These are phyloP conservation scores for Botryotinia narcissicola DNA, from an alignment of 2,329 filamentous ascomycete genomes.

Conservation along the genomic window DNA sequence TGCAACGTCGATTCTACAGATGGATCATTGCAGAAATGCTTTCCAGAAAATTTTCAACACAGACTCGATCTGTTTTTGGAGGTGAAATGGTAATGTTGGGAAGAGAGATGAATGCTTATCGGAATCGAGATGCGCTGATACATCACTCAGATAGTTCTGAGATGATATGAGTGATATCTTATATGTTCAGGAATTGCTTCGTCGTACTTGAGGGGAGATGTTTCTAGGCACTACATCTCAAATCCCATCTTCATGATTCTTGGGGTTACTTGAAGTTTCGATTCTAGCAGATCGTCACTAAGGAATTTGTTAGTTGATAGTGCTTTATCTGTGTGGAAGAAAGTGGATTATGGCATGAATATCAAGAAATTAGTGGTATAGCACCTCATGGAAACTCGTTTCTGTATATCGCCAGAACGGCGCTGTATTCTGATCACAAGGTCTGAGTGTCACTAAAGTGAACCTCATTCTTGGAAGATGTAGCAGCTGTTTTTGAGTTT, in stretches of 20 bases:
- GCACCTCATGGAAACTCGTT: not conserved
- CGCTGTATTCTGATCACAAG: not conserved
- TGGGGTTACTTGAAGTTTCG: not conserved
- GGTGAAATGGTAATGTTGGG: not conserved
- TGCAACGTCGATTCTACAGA: not conserved
- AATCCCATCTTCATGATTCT: not conserved
- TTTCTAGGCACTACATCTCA: not conserved
- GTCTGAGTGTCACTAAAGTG: no score
- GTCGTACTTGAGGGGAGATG: not conserved
- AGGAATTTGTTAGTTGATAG: not conserved
- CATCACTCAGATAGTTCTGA: not conserved
- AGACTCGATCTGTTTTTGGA: not conserved
- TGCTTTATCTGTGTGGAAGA: not conserved
- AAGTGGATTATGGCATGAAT: not conserved
- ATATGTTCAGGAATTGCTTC: not conserved
- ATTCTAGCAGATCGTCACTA: not conserved
- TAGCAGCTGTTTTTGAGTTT: not conserved
- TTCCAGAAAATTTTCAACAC: not conserved
- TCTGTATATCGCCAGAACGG: not conserved
- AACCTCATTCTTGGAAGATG: no score
- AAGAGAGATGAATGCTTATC: not conserved
- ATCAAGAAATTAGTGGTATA: not conserved
- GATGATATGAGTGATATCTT: not conserved
- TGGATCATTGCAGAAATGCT: rapidly evolving
- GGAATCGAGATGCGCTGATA: not conserved